phyloP scores from a whole-genome alignment of 805 yeast species.

The Lipomyces orientalis region DNA sequence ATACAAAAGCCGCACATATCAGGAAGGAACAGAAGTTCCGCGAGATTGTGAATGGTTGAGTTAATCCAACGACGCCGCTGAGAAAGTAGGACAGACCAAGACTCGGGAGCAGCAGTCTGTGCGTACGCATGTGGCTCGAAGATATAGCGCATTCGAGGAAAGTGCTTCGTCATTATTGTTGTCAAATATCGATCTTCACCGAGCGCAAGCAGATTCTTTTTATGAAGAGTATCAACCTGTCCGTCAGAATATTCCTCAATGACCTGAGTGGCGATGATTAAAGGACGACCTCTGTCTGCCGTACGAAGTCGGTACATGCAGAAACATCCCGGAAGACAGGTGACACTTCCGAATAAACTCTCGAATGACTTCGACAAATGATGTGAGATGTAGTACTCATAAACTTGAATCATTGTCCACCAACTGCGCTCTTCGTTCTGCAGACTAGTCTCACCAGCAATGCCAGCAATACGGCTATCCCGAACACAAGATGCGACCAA shows the following conservation, averaged over 20 bases:
- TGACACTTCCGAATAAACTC: slow-evolving; percentile 64
- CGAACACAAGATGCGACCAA: slow-evolving; percentile 64
- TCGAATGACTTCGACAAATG: slow-evolving; percentile 69
- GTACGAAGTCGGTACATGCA: slow-evolving; percentile 57
- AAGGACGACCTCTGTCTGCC: slow-evolving; percentile 58
- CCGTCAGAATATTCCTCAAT: slow-evolving; percentile 62
- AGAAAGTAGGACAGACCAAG: slow-evolving; percentile 56
- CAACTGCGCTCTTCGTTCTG: slow-evolving; percentile 59
- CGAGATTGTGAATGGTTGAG: slow-evolving; percentile 66
- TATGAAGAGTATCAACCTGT: slow-evolving; percentile 63
- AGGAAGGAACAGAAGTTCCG: slow-evolving; percentile 60
- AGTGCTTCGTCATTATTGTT: slow-evolving; percentile 62
- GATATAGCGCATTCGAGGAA: slow-evolving; percentile 60
- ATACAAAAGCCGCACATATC: slow-evolving; percentile 68
- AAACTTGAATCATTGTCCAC: slow-evolving; percentile 68
- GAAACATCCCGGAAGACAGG: slow-evolving; percentile 73
- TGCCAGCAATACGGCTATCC: slow-evolving; percentile 63
- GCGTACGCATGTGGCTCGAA: slow-evolving; percentile 66
- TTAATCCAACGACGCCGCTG: slow-evolving; percentile 72
- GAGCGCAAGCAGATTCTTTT: slow-evolving; percentile 62
- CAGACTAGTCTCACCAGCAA: slow-evolving; percentile 67
- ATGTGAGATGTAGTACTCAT: slow-evolving; percentile 67
- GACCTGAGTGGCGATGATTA: slow-evolving; percentile 64
- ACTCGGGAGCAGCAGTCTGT: slow-evolving; percentile 62
- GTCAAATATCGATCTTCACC: slow-evolving; percentile 68